A percentile compares a stretch with the other conserved stretches of the same genome.
Conservation (phyloP, 768 basidiomycete genomes). For the Rhizopogon roseolus region DNA sequence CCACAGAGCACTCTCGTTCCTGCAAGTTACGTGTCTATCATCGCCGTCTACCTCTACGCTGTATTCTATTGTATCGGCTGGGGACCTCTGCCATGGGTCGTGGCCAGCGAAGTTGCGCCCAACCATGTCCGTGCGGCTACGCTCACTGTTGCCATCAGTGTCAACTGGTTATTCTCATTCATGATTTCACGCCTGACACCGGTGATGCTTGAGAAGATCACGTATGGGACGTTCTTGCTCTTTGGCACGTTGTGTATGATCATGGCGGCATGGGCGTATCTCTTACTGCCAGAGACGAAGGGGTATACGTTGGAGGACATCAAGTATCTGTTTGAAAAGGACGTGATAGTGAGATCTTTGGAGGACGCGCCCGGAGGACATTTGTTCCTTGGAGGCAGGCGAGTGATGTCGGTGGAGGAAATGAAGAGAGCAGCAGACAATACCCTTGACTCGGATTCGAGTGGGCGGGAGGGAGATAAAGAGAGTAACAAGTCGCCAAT, state of each 20-base stretch:
- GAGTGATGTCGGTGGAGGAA: constrained; percentile 11
- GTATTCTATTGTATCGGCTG: constrained; percentile 41
- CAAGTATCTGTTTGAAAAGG: constrained; percentile 36
- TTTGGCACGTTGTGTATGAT: constrained; percentile 38
- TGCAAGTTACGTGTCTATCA: constrained; percentile 38
- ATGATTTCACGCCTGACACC: constrained; percentile 42
- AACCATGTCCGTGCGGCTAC: constrained; percentile 38
- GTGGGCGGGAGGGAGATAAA: neutral
- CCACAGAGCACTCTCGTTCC: constrained; percentile 24
- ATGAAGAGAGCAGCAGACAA: constrained; percentile 2
- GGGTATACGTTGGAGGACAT: constrained; percentile 44
- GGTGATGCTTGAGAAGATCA: constrained; percentile 29
- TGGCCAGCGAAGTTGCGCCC: constrained; percentile 29
- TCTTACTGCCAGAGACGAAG: constrained; percentile 42
- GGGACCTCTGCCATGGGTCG: constrained; percentile 32
- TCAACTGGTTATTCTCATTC: constrained; percentile 45
- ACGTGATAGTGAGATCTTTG: constrained; percentile 30
- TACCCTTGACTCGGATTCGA: neutral
- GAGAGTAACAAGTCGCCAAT: neutral
- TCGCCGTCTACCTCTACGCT: constrained; percentile 43
- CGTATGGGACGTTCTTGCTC: constrained; percentile 36
- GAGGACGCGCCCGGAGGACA: constrained; percentile 37
- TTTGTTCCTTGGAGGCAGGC: constrained; percentile 25
- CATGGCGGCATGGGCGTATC: constrained; percentile 39
- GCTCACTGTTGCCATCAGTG: constrained; percentile 32